Evolutionary conservation across 1,284 basidiomycete genomes (phyloP), one percentile per base, ranked within the genome.

Genomic region (Heterobasidion occidentale): DNA sequence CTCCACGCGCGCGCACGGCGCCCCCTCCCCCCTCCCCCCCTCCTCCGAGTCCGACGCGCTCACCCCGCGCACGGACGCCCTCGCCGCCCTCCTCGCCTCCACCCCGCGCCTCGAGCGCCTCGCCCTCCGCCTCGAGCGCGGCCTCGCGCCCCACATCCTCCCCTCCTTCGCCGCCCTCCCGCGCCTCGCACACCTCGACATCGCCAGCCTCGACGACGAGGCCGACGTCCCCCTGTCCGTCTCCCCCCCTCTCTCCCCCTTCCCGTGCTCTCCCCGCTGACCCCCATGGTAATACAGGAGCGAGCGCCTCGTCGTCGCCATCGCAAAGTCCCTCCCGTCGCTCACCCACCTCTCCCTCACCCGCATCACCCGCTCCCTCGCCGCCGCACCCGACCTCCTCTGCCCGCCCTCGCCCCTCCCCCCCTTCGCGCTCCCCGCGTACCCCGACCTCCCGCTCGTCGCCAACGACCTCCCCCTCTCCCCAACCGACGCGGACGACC

Each of bases 271-370:
- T 3, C 2, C 27, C 5, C 5, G 27, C 27, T 27, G 27, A 27
- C 27, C 27, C 17, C 42, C 65, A 34, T 65, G 47, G 17, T 53
- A 38, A 33, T 52, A 47, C 60, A 88, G 87, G 69, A 89, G 85
- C 66, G 86, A 89, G 65, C 76, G 86, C 46, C 72, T 87, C 4
- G 81, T 79, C 55, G 84, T 88, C n/a, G 78, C 80, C 12, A 81
- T 89, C 57, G 86, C 86, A 0, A 79, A 80, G 7, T 79, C 81
- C 2, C 67, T 83, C 2, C 80, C 80, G 9, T 68, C 72, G 59
- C 77, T 89, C 35, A 67, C 77, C 58, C 73, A 78, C 54, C 76
- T 89, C 54, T 74, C 77, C 12, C 71, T 89, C 20, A 78, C 83
- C 46, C 79, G 79, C 63, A 77, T 89, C 63, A 79, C 83, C 17